These are phyloP conservation scores for Saccharomycopsis sp. DNA, from an alignment of 805 yeast genomes.

Conservation along the genomic window DNA sequence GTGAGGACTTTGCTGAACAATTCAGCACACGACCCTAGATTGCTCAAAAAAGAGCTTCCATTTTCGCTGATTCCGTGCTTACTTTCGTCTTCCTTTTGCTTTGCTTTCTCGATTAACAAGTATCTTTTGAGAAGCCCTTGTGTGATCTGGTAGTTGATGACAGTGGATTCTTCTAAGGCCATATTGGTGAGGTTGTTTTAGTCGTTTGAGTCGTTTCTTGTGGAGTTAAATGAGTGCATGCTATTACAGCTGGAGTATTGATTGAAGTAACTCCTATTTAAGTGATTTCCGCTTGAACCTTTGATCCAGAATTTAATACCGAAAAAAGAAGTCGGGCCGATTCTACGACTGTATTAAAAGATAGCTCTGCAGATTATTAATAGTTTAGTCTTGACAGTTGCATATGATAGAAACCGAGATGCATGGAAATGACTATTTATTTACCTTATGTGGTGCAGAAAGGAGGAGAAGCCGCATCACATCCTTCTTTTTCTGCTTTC, in stretches of 20 bases:
- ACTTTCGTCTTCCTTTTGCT: not conserved
- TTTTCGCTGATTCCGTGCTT: not conserved
- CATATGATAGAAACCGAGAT: not conserved
- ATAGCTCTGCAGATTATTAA: not conserved
- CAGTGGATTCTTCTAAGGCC: not conserved
- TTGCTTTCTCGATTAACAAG: not conserved
- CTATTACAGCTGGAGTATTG: too few species aligned
- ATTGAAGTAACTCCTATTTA: too few species aligned
- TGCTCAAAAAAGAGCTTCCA: not conserved
- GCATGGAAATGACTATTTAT: not conserved
- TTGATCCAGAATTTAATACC: not conserved
- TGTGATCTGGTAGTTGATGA: not conserved
- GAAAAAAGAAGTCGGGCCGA: not conserved
- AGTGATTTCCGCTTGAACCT: too few species aligned
- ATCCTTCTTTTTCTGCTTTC: not conserved
- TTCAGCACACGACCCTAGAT: not conserved
- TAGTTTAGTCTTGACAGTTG: not conserved
- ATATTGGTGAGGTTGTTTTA: too few species aligned
- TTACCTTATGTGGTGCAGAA: too few species aligned
- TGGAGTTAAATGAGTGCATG: too few species aligned
- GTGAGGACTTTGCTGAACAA: not conserved
- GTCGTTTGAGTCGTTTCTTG: too few species aligned
- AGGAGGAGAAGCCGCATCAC: not conserved
- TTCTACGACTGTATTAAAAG: too few species aligned
- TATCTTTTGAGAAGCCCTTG: not conserved